Evolutionary conservation across 2,329 filamentous ascomycete genomes (phyloP).

Genomic region (Elsinoe perseae): DNA sequence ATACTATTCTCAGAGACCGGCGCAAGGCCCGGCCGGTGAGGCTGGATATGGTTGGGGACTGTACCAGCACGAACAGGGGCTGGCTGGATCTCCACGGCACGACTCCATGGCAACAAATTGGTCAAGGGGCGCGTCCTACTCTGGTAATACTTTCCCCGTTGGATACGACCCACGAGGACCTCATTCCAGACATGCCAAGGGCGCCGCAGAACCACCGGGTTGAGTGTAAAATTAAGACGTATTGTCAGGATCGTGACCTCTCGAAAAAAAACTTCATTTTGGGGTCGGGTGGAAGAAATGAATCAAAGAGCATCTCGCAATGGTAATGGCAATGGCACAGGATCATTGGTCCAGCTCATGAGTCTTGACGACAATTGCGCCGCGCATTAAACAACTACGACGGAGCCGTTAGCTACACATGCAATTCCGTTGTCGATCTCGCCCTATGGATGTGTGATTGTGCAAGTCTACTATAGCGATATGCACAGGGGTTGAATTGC

Average conservation of each 20-base stretch:
- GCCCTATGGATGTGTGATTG: background rate
- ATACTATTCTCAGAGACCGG: background rate
- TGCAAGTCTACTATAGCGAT: background rate
- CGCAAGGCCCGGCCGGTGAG: background rate
- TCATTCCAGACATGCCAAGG: background rate
- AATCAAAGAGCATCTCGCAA: background rate
- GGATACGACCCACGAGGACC: background rate
- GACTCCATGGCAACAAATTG: slow-evolving; percentile 16
- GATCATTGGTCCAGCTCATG: too few species aligned
- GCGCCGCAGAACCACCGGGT: background rate
- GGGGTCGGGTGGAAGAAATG: background rate
- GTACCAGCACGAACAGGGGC: background rate
- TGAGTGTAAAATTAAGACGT: background rate
- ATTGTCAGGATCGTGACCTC: background rate
- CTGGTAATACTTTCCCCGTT: slow-evolving; percentile 2
- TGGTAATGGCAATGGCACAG: background rate
- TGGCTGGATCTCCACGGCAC: background rate
- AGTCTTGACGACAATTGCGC: background rate
- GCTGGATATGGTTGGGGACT: background rate
- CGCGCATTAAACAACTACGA: background rate
- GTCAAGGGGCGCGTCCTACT: background rate
- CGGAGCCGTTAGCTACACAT: background rate
- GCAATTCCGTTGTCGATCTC: background rate
- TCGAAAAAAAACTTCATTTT: background rate
- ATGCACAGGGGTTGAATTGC: background rate